These are phyloP conservation scores for Fusarium chlamydosporum DNA, from an alignment of 2,329 filamentous ascomycete species.

Conservation along the genomic window DNA sequence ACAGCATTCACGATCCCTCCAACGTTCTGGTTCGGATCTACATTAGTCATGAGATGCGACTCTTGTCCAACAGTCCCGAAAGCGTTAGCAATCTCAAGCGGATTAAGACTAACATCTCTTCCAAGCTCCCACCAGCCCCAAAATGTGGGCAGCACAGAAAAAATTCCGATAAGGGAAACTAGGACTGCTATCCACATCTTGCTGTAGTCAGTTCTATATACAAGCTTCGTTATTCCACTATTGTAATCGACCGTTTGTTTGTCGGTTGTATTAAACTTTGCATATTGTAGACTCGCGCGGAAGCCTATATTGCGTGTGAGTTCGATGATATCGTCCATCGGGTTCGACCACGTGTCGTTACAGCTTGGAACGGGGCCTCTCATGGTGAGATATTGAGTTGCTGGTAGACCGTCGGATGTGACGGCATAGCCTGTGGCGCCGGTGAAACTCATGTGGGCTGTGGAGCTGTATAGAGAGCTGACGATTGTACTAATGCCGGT, in stretches of 20 bases:
- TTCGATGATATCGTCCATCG: constrained; percentile 47
- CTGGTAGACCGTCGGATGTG: constrained; percentile 18
- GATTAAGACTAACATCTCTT: constrained; percentile 43
- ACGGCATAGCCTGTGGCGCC: constrained; percentile 41
- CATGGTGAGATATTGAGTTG: constrained; percentile 43
- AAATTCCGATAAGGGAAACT: constrained; percentile 39
- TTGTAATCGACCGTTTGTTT: constrained; percentile 31
- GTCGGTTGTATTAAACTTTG: constrained; percentile 38
- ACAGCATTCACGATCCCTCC: constrained; percentile 34
- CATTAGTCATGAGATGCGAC: constrained; percentile 34
- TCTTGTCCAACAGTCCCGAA: constrained; percentile 39
- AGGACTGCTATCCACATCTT: constrained; percentile 44
- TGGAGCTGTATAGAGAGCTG: constrained; percentile 20
- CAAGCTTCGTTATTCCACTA: constrained; percentile 30
- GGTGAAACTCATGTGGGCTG: constrained; percentile 31
- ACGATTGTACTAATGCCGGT: constrained; percentile 38
- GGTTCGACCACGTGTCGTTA: constrained; percentile 33
- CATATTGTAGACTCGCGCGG: constrained; percentile 42
- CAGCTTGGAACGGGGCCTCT: constrained; percentile 22
- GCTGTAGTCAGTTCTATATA: constrained; percentile 39
- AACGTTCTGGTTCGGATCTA: constrained; percentile 43
- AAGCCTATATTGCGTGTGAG: constrained; percentile 43
- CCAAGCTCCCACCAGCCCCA: constrained; percentile 49
- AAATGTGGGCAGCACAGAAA: constrained; percentile 38
- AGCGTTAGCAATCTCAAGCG: constrained; percentile 44